Base-by-base conservation (phyloP, 805 yeast genomes). In the Cephaloascus albidus region DNA sequence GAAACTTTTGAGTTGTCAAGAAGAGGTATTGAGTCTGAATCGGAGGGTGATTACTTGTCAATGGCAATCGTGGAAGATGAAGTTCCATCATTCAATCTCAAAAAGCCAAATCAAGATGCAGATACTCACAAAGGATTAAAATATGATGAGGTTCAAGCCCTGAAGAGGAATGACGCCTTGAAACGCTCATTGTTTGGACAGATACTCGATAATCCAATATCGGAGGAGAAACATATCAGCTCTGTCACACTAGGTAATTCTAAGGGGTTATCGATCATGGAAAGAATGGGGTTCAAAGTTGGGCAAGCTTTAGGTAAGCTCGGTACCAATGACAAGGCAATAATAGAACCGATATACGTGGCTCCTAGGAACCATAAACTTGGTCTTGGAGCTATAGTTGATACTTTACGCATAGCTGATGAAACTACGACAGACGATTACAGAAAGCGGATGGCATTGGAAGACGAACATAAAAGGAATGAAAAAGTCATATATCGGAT, bases 251-350 rank as follows among this genome's bases (percentile, higher is more conserved):
- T 23, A 23, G 28, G 28, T 4, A 55, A 60, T 36, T 69, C 74
- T 0, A 58, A 64, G 37, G 80, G 77, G 0, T 56, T 73, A 18
- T 46, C 62, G 4, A 74, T 77, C 44, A 76, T 78, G 83, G 59
- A 63, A 45, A 70, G 63, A 45, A 77, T 78, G 83, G 84, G 83
- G 1, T 78, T 64, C 48, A 63, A 58, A 39, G 50, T 65, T 3
- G 81, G 80, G 16, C 60, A 65, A 19, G 48, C 64, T 0, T 52
- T 74, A 15, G 80, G 81, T 0, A 45, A 38, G 18, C 41, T 48
- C 12, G 43, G 36, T 19, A n/a, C 40, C 10, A 40, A 46, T 23
- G 23, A 43, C 18, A 45, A 48, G 3, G 61, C 60, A 0, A 19
- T 57, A 4, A 31, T 39, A 4, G 64, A 54, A 36, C 73, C 75